Conservation (phyloP, 2,329 filamentous ascomycete species). For the Penicillium sp. region DNA sequence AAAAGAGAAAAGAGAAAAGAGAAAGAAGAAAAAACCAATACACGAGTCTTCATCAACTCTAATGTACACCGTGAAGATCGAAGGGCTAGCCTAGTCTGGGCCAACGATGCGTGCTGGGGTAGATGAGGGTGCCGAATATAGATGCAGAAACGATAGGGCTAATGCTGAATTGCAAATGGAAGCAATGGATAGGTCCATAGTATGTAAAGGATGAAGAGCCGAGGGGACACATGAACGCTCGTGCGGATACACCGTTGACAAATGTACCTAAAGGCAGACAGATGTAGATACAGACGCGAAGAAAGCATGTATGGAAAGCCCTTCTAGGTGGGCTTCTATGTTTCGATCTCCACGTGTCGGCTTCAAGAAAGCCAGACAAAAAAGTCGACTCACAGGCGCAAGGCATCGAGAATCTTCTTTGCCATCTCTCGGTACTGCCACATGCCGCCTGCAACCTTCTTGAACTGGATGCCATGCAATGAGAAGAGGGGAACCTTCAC, state of each 20-base stretch:
- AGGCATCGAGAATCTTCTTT: constrained; percentile 82
- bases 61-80: constrained; percentile 29
- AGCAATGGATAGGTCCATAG: neutral
- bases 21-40: neutral
- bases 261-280: constrained; percentile 16
- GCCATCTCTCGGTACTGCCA: constrained; percentile 99
- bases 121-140: constrained; percentile 19
- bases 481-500: constrained; percentile 94
- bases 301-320: constrained; percentile 6
- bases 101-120: constrained; percentile 8
- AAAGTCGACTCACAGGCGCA: constrained; percentile 60
- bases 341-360: neutral
- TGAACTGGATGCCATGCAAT: constrained; percentile 95
- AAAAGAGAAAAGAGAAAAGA: neutral
- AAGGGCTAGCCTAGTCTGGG: constrained; percentile 8
- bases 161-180: constrained; percentile 9
- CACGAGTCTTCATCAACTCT: constrained; percentile 18
- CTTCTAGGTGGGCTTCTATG: constrained; percentile 10
- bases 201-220: constrained; percentile 18
- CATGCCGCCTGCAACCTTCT: constrained; percentile 89
- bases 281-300: constrained; percentile 2
- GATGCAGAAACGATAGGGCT: constrained; percentile 19
- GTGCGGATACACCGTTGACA: constrained; percentile 26
- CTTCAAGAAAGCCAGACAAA: neutral
- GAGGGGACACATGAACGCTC: constrained; percentile 23